Conservation (phyloP, 805 yeast genomes). For the Hanseniaspora valbyensis region DNA sequence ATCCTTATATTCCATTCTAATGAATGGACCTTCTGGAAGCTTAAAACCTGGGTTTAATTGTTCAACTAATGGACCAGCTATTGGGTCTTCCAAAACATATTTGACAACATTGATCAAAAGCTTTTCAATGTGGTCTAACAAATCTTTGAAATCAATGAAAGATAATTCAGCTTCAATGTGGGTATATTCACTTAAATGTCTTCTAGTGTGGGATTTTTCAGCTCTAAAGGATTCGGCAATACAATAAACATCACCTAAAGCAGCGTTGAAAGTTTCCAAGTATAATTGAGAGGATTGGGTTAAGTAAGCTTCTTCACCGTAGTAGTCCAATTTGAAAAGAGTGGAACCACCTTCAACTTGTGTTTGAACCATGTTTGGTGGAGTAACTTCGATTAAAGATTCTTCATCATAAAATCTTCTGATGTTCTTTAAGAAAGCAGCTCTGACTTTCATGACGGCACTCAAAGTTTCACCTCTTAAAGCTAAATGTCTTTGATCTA, state of each 20-base stretch:
- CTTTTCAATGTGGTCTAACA: constrained; percentile 74
- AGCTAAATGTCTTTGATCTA: constrained; percentile 93
- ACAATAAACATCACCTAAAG: constrained; percentile 94
- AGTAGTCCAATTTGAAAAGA: constrained; percentile 81
- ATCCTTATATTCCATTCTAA: constrained; percentile 79
- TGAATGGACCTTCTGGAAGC: constrained; percentile 77
- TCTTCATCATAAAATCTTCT: constrained; percentile 70
- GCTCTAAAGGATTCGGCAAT: constrained; percentile 98
- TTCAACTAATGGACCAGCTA: constrained; percentile 79
- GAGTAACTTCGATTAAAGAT: constrained; percentile 80
- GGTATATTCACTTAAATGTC: constrained; percentile 94
- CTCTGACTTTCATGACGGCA: constrained; percentile 90
- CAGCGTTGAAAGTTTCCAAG: constrained; percentile 90
- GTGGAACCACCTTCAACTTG: constrained; percentile 99
- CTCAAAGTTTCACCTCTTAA: constrained; percentile 91
- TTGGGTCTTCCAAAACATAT: constrained; percentile 76
- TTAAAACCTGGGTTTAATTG: constrained; percentile 86
- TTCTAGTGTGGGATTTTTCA: constrained; percentile 95
- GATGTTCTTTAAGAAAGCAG: constrained; percentile 57
- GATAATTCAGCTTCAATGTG: constrained; percentile 93
- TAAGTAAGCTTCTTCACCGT: constrained; percentile 91
- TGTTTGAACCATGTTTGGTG: constrained; percentile 99
- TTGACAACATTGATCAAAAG: constrained; percentile 58
- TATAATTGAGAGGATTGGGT: constrained; percentile 96
- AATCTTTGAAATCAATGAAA: constrained; percentile 75